Percentiles rank a stretch among this genome's conserved stretches.
Conservation (phyloP, 768 basidiomycete species). For the Kwoniella dejecticola region DNA sequence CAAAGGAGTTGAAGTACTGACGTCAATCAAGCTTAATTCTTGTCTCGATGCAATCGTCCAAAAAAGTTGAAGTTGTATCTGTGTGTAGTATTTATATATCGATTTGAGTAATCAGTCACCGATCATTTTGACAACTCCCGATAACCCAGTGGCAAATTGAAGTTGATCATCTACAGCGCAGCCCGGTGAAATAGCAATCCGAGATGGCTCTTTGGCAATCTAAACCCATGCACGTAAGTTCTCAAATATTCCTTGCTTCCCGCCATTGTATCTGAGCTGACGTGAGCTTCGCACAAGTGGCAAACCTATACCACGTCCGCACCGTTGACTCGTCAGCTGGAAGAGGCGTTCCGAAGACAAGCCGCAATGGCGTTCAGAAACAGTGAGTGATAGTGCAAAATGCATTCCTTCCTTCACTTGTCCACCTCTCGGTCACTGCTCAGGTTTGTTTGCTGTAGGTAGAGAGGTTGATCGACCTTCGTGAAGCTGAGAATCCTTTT, state of each 20-base stretch:
- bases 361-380: conserved; percentile 1
- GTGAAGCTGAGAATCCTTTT: no score
- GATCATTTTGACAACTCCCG: no score
- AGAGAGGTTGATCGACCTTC: no score
- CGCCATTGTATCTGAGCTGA: neutral
- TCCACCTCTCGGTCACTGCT: no score
- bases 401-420: neutral
- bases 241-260: neutral
- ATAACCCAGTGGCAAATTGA: no score
- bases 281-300: neutral
- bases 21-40: neutral
- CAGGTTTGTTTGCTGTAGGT: no score
- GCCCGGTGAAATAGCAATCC: neutral
- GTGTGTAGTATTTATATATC: no score
- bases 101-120: no score
- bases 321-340: conserved; percentile 8
- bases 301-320: conserved; percentile 11
- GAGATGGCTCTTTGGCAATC: neutral
- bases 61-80: no score
- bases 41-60: neutral
- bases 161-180: neutral
- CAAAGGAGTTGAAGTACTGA: conserved; percentile 3
- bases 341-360: conserved; percentile 14
- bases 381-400: neutral
- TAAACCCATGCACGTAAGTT: conserved; percentile 8